phyloP scores from a whole-genome alignment of 805 yeast species.

The Pichia rugopelliculosa region DNA sequence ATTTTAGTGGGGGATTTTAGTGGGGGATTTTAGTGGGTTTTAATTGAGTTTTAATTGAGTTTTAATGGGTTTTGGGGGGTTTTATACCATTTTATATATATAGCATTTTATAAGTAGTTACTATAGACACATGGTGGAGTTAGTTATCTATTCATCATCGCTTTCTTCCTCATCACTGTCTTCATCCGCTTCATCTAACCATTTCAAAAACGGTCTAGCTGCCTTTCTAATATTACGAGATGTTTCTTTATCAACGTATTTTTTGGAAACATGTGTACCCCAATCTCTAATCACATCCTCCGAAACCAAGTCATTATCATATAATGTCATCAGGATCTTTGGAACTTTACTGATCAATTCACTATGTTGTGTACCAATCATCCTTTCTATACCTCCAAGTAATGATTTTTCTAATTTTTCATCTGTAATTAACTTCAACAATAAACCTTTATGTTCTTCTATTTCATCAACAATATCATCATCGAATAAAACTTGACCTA shows the following conservation, averaged over 20 bases:
- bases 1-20: too few species aligned
- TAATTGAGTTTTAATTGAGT: too few species aligned
- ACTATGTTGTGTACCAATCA: conserved; percentile 75
- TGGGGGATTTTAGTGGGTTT: too few species aligned
- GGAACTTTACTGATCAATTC: conserved; percentile 64
- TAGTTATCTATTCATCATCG: conserved; percentile 17
- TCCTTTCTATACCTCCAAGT: conserved; percentile 93
- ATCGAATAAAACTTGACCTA: conserved; percentile 84
- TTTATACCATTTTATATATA: too few species aligned
- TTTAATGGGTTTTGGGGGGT: too few species aligned
- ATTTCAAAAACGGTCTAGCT: conserved; percentile 89
- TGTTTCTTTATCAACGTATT: conserved; percentile 84
- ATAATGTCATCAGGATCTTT: conserved; percentile 71
- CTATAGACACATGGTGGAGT: too few species aligned
- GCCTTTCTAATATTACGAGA: conserved; percentile 93
- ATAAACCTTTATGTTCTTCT: conserved; percentile 71
- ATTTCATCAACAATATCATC: conserved; percentile 69
- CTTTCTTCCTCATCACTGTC: conserved; percentile 61
- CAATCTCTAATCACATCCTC: conserved; percentile 78
- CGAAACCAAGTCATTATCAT: conserved; percentile 74
- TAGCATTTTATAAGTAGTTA: not conserved
- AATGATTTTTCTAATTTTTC: conserved; percentile 77
- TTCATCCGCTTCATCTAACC: conserved; percentile 93
- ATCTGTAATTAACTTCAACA: conserved; percentile 64
- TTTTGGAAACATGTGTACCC: conserved; percentile 89